Evolutionary conservation across 164 flowering plant genomes (phyloP).

Genomic region (Dillenia suffruticosa): DNA sequence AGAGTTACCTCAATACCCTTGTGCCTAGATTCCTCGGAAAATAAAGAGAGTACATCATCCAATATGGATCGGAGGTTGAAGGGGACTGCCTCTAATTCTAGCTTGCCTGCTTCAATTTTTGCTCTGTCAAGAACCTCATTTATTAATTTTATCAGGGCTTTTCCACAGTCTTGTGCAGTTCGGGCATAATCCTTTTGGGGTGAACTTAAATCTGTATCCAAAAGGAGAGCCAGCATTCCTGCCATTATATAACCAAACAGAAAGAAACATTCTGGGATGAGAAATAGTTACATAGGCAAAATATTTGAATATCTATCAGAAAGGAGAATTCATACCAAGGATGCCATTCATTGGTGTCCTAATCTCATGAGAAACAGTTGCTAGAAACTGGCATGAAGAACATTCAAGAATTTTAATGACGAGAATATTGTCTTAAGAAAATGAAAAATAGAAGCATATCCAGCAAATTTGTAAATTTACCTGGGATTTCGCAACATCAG

Average conservation of each 20-base stretch:
- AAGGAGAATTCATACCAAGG: conserved; percentile 52
- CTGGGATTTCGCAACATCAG: conserved; percentile 96
- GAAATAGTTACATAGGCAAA: too few species aligned
- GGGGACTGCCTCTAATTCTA: conserved; percentile 79
- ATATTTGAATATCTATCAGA: background rate
- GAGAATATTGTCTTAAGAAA: background rate
- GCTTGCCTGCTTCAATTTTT: conserved; percentile 90
- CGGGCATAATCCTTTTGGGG: conserved; percentile 78
- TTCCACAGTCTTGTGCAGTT: conserved; percentile 91
- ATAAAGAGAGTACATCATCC: conserved; percentile 86
- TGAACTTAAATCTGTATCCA: conserved; percentile 73
- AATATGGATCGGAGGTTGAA: conserved; percentile 68
- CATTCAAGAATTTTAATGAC: background rate
- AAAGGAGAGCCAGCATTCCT: conserved; percentile 90
- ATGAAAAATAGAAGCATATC: background rate
- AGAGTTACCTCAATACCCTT: conserved; percentile 77
- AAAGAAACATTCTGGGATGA: background rate
- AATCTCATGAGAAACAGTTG: conserved; percentile 97
- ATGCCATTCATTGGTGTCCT: conserved; percentile 98
- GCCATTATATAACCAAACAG: conserved; percentile 10
- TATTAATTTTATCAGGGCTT: conserved; percentile 73
- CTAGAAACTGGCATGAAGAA: conserved; percentile 67
- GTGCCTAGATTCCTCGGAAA: conserved; percentile 78
- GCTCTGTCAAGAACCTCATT: conserved; percentile 96
- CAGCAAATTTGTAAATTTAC: conserved; percentile 20